Evolutionary conservation across 306 rosid species (phyloP).

Genomic region (Begonia masoniana): DNA sequence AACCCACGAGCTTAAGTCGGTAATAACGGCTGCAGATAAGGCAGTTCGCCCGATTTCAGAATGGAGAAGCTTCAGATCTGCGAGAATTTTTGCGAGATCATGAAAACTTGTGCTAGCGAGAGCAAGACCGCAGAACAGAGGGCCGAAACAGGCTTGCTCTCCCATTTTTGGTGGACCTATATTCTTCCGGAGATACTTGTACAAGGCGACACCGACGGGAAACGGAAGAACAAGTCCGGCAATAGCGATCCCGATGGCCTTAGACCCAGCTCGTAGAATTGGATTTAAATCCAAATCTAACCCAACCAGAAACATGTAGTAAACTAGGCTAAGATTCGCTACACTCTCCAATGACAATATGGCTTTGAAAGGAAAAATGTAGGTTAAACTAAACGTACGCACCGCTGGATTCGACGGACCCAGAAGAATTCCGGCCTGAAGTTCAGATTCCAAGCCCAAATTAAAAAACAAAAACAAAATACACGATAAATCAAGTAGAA

Average conservation of each 20-base stretch:
- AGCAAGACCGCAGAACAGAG: constrained; percentile 49
- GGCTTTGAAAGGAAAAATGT: constrained; percentile 46
- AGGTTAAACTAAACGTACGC: too few species aligned
- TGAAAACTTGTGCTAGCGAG: constrained; percentile 57
- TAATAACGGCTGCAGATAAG: constrained; percentile 43
- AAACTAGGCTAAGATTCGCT: constrained; percentile 65
- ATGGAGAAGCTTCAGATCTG: constrained; percentile 56
- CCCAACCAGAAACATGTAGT: constrained; percentile 55
- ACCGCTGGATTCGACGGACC: too few species aligned
- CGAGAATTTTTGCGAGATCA: constrained; percentile 46
- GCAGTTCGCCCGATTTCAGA: constrained; percentile 56
- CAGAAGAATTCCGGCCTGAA: too few species aligned
- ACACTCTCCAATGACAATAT: constrained; percentile 51
- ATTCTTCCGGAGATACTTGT: constrained; percentile 11
- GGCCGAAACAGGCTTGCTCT: constrained; percentile 7
- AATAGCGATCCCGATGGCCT: constrained; percentile 29
- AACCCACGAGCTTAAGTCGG: constrained; percentile 62
- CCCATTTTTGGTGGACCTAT: neutral
- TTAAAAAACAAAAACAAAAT: constrained; percentile 9
- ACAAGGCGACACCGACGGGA: constrained; percentile 8
- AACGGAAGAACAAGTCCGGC: constrained; percentile 61
- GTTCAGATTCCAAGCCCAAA: too few species aligned
- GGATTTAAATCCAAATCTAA: constrained; percentile 55
- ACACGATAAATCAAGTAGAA: neutral
- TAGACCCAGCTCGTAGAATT: constrained; percentile 30